Evolutionary conservation across 1,284 basidiomycete genomes (phyloP), one percentile per base, ranked within the genome.

Genomic region (Cryptococcus deneoformans): DNA sequence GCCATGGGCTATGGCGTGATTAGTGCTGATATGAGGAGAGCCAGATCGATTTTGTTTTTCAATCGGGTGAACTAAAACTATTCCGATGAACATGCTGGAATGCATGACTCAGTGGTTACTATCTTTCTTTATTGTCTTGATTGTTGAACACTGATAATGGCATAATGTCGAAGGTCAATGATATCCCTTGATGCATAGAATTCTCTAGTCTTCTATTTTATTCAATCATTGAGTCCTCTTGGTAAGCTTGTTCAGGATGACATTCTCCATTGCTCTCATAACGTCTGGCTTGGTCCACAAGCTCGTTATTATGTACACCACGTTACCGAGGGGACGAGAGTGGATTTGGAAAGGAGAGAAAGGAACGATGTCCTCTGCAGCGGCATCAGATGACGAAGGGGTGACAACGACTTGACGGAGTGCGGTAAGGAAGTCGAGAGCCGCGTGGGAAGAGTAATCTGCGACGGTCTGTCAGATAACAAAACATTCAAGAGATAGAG

Each of bases 261-360:
- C 67, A 50, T 52, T 46, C 63, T 78, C 75, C 69, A 78, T 76
- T 1, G 68, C 72, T 9, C 70, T 56, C 53, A 78, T 67, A 2
- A 72, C 69, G 29, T 67, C 61, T 2, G 57, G 60, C 39, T 70
- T 69, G 14, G 75, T 78, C 46, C 62, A 75, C 46, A 98, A 81
- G 77, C 89, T 94, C 6, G 87, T 88, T 85, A 99, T 97, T 75
- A 97, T 87, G 77, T 99, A 99, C 10, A 90, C 87, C 9, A 97
- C 88, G 68, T 96, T 87, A 0, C 95, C 95, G 34, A 98, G 79
- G 0, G 95, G 94, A 60, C 95, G 82, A 58, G 86, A 92, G 75
- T 98, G 90, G 14, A 97, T 83, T 20, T 86, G 84, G 70, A 88
- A 92, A 6, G 73, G 71, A 45, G 64, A 53, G 57, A 64, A 72